Evolutionary conservation across 2,329 filamentous ascomycete genomes (phyloP).

Genomic region (Herpomyces periplanetae): DNA sequence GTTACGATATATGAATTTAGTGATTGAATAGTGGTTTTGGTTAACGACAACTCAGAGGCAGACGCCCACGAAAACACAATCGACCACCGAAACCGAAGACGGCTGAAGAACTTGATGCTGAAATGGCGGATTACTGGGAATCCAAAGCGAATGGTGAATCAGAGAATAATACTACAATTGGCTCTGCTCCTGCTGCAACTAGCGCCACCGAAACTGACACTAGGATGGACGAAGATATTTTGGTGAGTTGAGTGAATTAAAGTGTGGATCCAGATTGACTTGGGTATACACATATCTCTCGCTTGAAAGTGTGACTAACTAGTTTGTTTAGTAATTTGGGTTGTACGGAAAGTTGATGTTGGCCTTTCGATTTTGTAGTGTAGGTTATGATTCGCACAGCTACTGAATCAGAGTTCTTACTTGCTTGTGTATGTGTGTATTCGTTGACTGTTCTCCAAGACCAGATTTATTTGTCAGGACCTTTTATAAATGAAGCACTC

Average conservation of each 20-base stretch:
- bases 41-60: constrained; percentile 15
- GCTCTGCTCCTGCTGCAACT: constrained; percentile 11
- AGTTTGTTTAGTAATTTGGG: no score
- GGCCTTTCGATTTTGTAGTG: no score
- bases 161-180: constrained; percentile 10
- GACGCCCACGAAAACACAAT: constrained; percentile 13
- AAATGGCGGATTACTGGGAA: constrained; percentile 86
- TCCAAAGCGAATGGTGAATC: constrained; percentile 8
- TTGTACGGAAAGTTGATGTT: no score
- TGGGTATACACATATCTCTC: no score
- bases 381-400: no score
- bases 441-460: no score
- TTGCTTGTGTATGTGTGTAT: no score
- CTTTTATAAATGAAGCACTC: no score
- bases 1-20: constrained; percentile 9
- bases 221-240: constrained; percentile 15
- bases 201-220: constrained; percentile 12
- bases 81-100: constrained; percentile 45
- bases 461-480: no score
- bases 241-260: constrained; percentile 14
- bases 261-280: no score
- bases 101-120: constrained; percentile 67
- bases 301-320: no score
- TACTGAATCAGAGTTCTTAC: no score
- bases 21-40: constrained; percentile 11